Percentiles rank a stretch among this genome's conserved stretches.
phyloP scores from a whole-genome alignment of 2,329 filamentous ascomycete species.

The Diaporthe australafricana region DNA sequence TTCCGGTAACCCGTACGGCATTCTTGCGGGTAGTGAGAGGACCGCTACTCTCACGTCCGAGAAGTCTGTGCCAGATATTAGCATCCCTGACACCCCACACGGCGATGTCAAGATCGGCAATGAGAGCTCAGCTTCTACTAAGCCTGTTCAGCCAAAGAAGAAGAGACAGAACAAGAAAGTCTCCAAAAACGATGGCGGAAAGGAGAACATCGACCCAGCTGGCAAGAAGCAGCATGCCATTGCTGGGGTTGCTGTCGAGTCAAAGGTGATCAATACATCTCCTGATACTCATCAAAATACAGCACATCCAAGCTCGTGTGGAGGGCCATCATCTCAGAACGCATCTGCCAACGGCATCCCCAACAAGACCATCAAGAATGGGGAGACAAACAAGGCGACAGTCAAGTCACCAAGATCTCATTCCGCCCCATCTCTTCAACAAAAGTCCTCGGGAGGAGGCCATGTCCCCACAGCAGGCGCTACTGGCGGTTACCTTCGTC shows the following conservation, averaged over 20 bases:
- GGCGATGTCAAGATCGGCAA: neutral
- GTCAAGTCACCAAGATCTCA: neutral
- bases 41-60: neutral
- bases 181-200: neutral
- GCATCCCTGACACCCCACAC: neutral
- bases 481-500: constrained; percentile 6
- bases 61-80: neutral
- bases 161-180: constrained; percentile 1
- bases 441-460: neutral
- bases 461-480: neutral
- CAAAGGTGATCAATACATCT: neutral
- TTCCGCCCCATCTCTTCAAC: neutral
- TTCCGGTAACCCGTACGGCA: constrained; percentile 1
- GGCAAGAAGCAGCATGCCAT: neutral
- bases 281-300: neutral
- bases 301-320: neutral
- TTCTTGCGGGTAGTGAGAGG: neutral
- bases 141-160: neutral
- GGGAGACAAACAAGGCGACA: neutral
- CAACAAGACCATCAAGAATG: neutral
- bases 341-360: no score
- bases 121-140: neutral
- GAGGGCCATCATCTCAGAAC: neutral
- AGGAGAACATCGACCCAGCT: neutral
- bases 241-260: neutral